A percentile compares a stretch with the other conserved stretches of the same genome.
phyloP scores from a whole-genome alignment of 495 filamentous ascomycete genomes.

The Cercophora sp. region DNA sequence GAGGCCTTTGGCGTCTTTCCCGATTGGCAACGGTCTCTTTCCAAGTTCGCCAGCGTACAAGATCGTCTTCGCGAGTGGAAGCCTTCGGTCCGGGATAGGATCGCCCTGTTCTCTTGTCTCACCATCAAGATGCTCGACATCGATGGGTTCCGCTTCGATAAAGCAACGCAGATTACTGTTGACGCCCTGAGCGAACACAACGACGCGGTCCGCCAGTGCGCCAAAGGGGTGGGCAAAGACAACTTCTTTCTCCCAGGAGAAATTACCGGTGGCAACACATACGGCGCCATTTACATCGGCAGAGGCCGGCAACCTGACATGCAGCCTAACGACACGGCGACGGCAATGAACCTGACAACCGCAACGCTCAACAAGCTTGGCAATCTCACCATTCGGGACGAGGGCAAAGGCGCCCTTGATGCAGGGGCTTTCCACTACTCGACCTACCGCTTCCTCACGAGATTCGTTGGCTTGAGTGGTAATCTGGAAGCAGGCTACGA shows the following conservation, averaged over 20 bases:
- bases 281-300: conserved; percentile 64
- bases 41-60: conserved; percentile 70
- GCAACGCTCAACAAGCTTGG: conserved; percentile 1
- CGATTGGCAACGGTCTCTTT: conserved; percentile 59
- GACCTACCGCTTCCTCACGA: conserved; percentile 60
- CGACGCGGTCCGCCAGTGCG: conserved; percentile 51
- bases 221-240: conserved; percentile 51
- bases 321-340: neutral
- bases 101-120: conserved; percentile 65
- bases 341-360: conserved; percentile 6
- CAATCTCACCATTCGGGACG: conserved; percentile 56
- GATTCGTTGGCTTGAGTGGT: conserved; percentile 63
- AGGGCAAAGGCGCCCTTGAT: conserved; percentile 55
- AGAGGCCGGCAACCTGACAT: conserved; percentile 41
- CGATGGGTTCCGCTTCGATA: conserved; percentile 66
- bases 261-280: conserved; percentile 59
- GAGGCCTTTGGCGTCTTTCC: conserved; percentile 66
- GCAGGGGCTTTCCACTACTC: conserved; percentile 66
- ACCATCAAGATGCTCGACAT: conserved; percentile 61
- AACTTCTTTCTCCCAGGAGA: conserved; percentile 67
- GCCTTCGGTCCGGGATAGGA: conserved; percentile 54
- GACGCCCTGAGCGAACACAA: conserved; percentile 61
- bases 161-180: conserved; percentile 59
- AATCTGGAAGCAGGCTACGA: conserved; percentile 55
- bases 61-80: conserved; percentile 72